phyloP scores from a whole-genome alignment of 2,329 filamentous ascomycete genomes.

The Trichophaea hybrida region DNA sequence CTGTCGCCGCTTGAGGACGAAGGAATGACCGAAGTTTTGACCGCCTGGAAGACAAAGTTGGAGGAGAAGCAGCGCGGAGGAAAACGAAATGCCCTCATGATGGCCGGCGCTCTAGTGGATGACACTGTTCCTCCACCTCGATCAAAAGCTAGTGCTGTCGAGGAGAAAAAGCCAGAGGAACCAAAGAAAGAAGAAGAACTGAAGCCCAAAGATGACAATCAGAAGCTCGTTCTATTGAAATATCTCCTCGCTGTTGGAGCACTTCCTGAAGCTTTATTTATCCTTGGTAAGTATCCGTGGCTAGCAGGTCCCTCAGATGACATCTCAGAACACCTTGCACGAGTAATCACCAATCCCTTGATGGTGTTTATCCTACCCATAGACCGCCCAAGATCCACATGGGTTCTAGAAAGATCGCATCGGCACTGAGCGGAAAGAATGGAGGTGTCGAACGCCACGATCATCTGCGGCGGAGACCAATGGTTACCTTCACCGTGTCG shows the following conservation, averaged over 20 bases:
- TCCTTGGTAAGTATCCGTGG: conserved; percentile 87
- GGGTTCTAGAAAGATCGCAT: conserved; percentile 21
- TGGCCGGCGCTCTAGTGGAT: conserved; percentile 74
- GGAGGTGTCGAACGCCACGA: conserved; percentile 19
- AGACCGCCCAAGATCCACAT: conserved; percentile 45
- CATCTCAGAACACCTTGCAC: conserved; percentile 65
- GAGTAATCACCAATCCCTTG: conserved; percentile 72
- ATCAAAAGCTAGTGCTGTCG: conserved; percentile 37
- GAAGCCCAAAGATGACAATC: conserved; percentile 44
- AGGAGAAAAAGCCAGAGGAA: conserved; percentile 35
- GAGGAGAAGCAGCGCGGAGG: conserved; percentile 66
- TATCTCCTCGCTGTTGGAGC: conserved; percentile 83
- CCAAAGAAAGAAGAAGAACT: conserved; percentile 35
- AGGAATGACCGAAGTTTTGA: conserved; percentile 53
- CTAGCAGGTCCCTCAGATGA: conserved; percentile 73
- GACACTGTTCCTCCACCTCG: conserved; percentile 48
- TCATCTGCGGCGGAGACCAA: conserved; percentile 18
- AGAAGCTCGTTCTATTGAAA: conserved; percentile 73
- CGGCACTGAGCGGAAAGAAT: conserved; percentile 3
- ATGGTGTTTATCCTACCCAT: conserved; percentile 51
- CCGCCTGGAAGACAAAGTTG: conserved; percentile 56
- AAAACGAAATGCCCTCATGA: conserved; percentile 66
- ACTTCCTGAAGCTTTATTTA: conserved; percentile 80
- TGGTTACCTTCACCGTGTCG: conserved; percentile 21
- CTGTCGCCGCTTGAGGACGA: conserved; percentile 70